Percentiles rank a stretch among this genome's conserved stretches.
Evolutionary conservation across 768 basidiomycete species (phyloP).

Genomic region (Pleurotus eryngii): DNA sequence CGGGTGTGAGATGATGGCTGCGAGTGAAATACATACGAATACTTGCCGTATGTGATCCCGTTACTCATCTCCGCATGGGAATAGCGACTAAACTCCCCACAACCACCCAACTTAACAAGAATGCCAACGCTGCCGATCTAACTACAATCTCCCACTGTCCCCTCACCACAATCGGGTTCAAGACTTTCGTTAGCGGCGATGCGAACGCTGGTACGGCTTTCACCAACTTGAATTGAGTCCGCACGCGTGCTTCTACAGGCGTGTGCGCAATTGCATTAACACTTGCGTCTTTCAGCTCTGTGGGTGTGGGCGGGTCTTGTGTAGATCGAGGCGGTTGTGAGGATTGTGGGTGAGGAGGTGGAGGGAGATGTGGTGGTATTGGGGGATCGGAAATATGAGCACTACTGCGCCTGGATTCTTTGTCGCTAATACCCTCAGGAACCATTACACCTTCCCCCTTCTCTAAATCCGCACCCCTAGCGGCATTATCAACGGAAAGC

Average conservation of each 20-base stretch:
- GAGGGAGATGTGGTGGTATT: background rate
- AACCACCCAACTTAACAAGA: slow-evolving; percentile 39
- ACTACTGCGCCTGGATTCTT: background rate
- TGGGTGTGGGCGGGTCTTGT: background rate
- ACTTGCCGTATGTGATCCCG: too few relatives aligned
- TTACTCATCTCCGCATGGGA: slow-evolving; percentile 22
- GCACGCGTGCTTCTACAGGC: slow-evolving; percentile 21
- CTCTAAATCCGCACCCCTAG: slow-evolving; percentile 7
- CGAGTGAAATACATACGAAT: too few relatives aligned
- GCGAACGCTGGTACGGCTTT: slow-evolving; percentile 68
- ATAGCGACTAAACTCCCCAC: slow-evolving; percentile 40
- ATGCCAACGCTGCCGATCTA: slow-evolving; percentile 48
- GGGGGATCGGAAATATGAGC: background rate
- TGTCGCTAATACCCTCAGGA: background rate
- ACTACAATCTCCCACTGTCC: slow-evolving; percentile 86
- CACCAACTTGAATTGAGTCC: slow-evolving; percentile 41
- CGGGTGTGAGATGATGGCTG: too few relatives aligned
- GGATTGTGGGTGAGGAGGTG: background rate
- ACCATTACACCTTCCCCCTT: slow-evolving; percentile 13
- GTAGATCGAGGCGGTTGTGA: background rate
- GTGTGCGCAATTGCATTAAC: slow-evolving; percentile 10
- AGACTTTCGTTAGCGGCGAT: slow-evolving; percentile 62
- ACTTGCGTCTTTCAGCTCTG: background rate
- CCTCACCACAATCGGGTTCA: slow-evolving; percentile 68
- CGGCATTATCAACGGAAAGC: slow-evolving; percentile 8